These are phyloP conservation scores for Saxispiralis lemnorum DNA, from an alignment of 495 filamentous ascomycete species.

Conservation along the genomic window DNA sequence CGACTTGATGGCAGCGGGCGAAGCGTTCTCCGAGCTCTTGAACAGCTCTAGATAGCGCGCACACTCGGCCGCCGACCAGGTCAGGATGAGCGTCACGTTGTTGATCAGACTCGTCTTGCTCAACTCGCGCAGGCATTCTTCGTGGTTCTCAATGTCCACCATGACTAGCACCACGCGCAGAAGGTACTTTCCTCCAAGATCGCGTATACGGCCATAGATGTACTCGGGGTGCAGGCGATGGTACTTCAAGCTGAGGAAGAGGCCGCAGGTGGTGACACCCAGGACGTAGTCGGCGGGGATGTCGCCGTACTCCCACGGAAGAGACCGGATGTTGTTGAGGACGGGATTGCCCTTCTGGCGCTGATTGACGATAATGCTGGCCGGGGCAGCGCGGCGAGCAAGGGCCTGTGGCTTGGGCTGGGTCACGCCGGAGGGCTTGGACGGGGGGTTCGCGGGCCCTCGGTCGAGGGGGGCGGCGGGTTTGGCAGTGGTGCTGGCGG, in stretches of 20 bases:
- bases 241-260: conserved; percentile 93
- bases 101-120: conserved; percentile 82
- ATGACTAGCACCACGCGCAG: conserved; percentile 72
- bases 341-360: conserved; percentile 93
- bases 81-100: conserved; percentile 76
- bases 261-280: conserved; percentile 69
- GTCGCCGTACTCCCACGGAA: conserved; percentile 95
- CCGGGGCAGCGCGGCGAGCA: conserved; percentile 46
- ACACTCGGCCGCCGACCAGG: conserved; percentile 85
- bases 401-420: conserved; percentile 80
- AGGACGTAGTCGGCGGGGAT: conserved; percentile 86
- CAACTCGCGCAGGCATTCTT: conserved; percentile 62
- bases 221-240: conserved; percentile 96
- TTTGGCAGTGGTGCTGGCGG: conserved; percentile 4
- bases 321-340: conserved; percentile 55
- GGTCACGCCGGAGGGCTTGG: conserved; percentile 6
- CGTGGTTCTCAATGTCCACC: conserved; percentile 82
- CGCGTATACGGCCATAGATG: conserved; percentile 78
- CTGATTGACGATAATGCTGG: conserved; percentile 66
- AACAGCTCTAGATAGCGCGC: conserved; percentile 84
- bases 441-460: neutral
- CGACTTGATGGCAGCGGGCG: conserved; percentile 61
- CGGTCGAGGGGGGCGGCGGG: conserved; percentile 3
- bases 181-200: conserved; percentile 61
- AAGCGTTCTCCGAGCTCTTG: conserved; percentile 79